phyloP scores from a whole-genome alignment of 352 stramenopile species.

The Phytophthora cryptogea region DNA sequence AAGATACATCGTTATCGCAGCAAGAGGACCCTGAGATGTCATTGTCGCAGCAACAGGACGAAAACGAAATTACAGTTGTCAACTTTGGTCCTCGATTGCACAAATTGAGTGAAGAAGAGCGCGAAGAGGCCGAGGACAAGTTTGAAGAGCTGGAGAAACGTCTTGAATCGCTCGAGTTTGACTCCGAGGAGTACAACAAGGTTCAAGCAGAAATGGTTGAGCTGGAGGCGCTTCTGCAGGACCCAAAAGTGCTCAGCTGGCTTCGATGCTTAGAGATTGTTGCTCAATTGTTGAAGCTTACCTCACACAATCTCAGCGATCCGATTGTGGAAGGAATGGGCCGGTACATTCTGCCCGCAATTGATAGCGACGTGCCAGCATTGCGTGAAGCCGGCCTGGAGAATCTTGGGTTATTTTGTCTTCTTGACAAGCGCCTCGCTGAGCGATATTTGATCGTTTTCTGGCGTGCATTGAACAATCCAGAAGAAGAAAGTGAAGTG shows the following conservation, averaged over 20 bases:
- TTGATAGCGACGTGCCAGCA: slow-evolving; percentile 77
- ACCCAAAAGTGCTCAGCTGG: slow-evolving; percentile 70
- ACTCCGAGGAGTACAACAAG: slow-evolving; percentile 63
- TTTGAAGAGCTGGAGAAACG: slow-evolving; percentile 70
- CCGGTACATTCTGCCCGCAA: slow-evolving; percentile 76
- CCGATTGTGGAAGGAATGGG: slow-evolving; percentile 68
- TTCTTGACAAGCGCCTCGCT: slow-evolving; percentile 73
- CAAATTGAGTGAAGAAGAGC: slow-evolving; percentile 58
- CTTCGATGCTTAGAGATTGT: slow-evolving; percentile 78
- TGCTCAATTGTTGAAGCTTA: slow-evolving; percentile 74
- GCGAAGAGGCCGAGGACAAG: slow-evolving; percentile 49
- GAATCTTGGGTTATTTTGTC: slow-evolving; percentile 69
- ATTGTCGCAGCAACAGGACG: slow-evolving; percentile 25
- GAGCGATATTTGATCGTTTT: slow-evolving; percentile 78
- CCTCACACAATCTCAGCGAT: slow-evolving; percentile 67
- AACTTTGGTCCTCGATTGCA: slow-evolving; percentile 29
- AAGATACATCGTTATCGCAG: slow-evolving; percentile 19
- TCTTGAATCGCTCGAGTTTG: slow-evolving; percentile 58
- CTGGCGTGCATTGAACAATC: slow-evolving; percentile 78
- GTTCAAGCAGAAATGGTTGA: slow-evolving; percentile 70
- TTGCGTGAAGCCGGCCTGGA: slow-evolving; percentile 76
- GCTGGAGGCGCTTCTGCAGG: slow-evolving; percentile 69
- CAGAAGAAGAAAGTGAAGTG: slow-evolving; percentile 76
- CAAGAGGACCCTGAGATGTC: slow-evolving; percentile 26
- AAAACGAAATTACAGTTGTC: slow-evolving; percentile 32